phyloP scores from a whole-genome alignment of 108 stramenopile genomes.

The Discostella pseudostelligera region DNA sequence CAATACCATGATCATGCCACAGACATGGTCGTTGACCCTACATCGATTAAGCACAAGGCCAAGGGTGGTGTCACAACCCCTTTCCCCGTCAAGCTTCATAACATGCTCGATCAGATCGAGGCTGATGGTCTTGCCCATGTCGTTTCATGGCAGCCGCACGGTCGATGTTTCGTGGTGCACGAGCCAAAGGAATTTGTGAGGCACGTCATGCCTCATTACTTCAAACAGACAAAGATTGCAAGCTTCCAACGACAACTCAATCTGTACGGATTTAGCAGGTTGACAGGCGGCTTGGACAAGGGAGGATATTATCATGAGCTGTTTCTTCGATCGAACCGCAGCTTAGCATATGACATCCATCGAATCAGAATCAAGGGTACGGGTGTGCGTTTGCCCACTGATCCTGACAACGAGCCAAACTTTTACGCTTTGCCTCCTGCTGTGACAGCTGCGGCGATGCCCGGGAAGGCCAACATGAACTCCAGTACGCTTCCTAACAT shows the following conservation, averaged over 20 bases:
- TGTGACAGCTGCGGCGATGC: constrained; percentile 7
- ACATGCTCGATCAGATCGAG: constrained; percentile 65
- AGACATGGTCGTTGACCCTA: constrained; percentile 47
- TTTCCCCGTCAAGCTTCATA: constrained; percentile 74
- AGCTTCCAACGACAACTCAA: constrained; percentile 93
- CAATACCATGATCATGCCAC: constrained; percentile 76
- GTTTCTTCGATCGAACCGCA: constrained; percentile 66
- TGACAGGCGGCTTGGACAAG: constrained; percentile 68
- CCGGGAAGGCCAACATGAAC: background rate
- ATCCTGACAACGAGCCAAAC: constrained; percentile 83
- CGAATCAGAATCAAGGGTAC: constrained; percentile 84
- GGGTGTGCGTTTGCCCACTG: constrained; percentile 63
- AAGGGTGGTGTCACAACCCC: constrained; percentile 68
- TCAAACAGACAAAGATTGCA: constrained; percentile 86
- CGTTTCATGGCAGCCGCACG: constrained; percentile 87
- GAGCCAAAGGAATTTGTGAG: constrained; percentile 78
- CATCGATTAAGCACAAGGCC: constrained; percentile 47
- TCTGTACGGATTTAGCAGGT: constrained; percentile 86
- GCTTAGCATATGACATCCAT: constrained; percentile 63
- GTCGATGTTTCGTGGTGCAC: constrained; percentile 85
- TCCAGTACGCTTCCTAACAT: background rate
- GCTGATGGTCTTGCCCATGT: constrained; percentile 56
- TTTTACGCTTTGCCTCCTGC: constrained; percentile 75
- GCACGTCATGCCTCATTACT: constrained; percentile 84
- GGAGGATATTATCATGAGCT: constrained; percentile 80